Base-by-base conservation (phyloP, 768 basidiomycete species). In the Arthromyces matolae region DNA sequence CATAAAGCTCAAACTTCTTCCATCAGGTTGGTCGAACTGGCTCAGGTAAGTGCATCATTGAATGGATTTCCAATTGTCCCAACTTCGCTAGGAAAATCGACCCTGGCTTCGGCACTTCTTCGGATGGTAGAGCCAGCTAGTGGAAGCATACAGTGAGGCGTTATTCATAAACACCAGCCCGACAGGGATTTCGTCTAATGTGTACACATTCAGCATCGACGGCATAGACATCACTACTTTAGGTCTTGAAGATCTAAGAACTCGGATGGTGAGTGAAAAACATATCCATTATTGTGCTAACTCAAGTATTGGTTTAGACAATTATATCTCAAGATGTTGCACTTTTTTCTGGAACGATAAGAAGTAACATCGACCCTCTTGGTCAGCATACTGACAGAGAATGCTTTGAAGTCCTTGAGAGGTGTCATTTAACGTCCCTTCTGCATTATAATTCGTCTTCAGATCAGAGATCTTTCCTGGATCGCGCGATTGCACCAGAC, bases 271-370 rank as follows among this genome's bases (percentile, higher is more conserved):
- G 54, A 63, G 75, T 42, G 3, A 25, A 38, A 27, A 12, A 4
- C 19, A 5, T 12, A 2, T 20, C 10, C 14, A 32, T 8, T 25
- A 10, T 28, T 3, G 18, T 25, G 5, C 18, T 28, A 16, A 24
- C 37, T 38, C 8, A 18, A 42, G 24, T 14, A 25, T 39, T 22
- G 20, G n/a, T 33, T 14, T 31, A 86, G 83, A 87, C 85, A 0
- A 83, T 87, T 48, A 79, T 86, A 52, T 82, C 80, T 47, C 85
- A 87, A 67, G 86, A 89, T 44, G 84, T 87, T 1, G 79, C 83
- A 0, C 67, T 91, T 3, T 89, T 89, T 59, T 72, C 80, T 5
- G 88, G 88, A 0, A 84, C 84, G 0, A 75, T 91, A 3, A 71
- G 80, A 34, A 83, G 79, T 62, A 89, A 89, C 56, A 66, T 89